phyloP scores from a whole-genome alignment of 768 basidiomycete species.

The Russula olivacea region DNA sequence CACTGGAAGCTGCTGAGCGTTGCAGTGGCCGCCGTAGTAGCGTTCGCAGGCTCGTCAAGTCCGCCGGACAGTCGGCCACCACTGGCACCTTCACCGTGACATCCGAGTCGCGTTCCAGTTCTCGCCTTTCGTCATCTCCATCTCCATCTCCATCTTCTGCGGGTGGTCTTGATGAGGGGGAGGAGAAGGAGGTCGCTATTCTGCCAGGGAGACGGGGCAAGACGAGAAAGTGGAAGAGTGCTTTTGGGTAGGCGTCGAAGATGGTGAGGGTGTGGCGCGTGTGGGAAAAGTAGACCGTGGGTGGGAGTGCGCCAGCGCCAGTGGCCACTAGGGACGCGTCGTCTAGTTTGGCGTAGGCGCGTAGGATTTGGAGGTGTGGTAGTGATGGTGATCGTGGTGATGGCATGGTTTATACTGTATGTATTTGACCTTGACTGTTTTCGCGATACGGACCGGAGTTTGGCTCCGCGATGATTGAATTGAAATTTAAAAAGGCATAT shows the following conservation, averaged over 20 bases:
- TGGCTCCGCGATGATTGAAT: no score
- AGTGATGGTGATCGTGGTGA: not conserved
- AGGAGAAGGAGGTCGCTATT: slow-evolving; percentile 10
- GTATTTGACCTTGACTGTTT: no score
- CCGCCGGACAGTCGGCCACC: not conserved
- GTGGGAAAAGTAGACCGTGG: slow-evolving; percentile 53
- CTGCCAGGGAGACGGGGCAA: slow-evolving; percentile 59
- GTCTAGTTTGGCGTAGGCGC: slow-evolving; percentile 49
- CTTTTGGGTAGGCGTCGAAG: slow-evolving; percentile 75
- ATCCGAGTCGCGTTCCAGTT: slow-evolving; percentile 20
- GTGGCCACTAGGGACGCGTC: slow-evolving; percentile 35
- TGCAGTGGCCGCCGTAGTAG: no score
- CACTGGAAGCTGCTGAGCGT: no score
- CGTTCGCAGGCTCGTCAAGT: slow-evolving; percentile 13
- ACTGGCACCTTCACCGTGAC: not conserved
- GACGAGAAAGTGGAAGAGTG: slow-evolving; percentile 82
- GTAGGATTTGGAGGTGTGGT: slow-evolving; percentile 44
- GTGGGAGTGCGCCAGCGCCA: no score
- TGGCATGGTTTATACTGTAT: not conserved
- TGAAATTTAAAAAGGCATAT: no score
- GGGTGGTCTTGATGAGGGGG: not conserved
- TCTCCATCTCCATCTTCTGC: no score
- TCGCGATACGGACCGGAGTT: no score
- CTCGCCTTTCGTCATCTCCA: no score
- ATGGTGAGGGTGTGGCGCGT: slow-evolving; percentile 54